Conservation (phyloP, 1,284 basidiomycete species). For the Rhodotorula sp. region DNA sequence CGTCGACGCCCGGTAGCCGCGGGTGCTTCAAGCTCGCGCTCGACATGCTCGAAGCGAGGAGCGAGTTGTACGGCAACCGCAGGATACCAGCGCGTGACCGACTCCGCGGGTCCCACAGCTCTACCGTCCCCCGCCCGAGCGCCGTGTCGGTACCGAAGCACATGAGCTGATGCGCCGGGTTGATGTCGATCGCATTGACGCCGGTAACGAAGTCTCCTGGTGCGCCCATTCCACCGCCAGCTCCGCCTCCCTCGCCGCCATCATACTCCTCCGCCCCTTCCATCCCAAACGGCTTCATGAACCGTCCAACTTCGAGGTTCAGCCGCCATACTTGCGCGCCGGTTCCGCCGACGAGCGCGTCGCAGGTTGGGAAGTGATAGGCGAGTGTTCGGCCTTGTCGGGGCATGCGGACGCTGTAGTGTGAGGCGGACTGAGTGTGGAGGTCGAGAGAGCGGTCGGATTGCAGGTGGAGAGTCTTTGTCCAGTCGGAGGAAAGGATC, state of each 20-base stretch:
- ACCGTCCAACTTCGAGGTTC: slow-evolving; percentile 93
- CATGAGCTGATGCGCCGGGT: slow-evolving; percentile 86
- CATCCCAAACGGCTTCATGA: slow-evolving; percentile 73
- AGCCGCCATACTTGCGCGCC: slow-evolving; percentile 87
- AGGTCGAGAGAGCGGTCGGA: slow-evolving; percentile 91
- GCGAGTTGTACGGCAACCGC: slow-evolving; percentile 65
- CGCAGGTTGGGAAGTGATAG: slow-evolving; percentile 82
- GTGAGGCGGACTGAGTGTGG: slow-evolving; percentile 89
- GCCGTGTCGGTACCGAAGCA: slow-evolving; percentile 78
- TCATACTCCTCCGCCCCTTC: slow-evolving; percentile 48
- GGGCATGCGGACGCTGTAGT: slow-evolving; percentile 90
- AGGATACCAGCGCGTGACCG: slow-evolving; percentile 71
- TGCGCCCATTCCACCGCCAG: slow-evolving; percentile 25
- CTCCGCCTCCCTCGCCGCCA: slow-evolving; percentile 37
- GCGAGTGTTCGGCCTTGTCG: slow-evolving; percentile 86
- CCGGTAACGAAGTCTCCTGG: slow-evolving; percentile 60
- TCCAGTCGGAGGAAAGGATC: slow-evolving; percentile 98
- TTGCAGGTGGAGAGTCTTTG: slow-evolving; percentile 95
- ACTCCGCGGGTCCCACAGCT: slow-evolving; percentile 94
- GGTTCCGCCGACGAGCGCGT: slow-evolving; percentile 71
- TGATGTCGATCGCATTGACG: slow-evolving; percentile 89
- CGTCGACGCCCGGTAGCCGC: slow-evolving; percentile 54
- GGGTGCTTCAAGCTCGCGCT: slow-evolving; percentile 43
- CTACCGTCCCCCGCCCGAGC: slow-evolving; percentile 63
- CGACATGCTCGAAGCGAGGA: slow-evolving; percentile 53